Conservation (phyloP, 2,329 filamentous ascomycete genomes). For the Periglandula ipomoeae region DNA sequence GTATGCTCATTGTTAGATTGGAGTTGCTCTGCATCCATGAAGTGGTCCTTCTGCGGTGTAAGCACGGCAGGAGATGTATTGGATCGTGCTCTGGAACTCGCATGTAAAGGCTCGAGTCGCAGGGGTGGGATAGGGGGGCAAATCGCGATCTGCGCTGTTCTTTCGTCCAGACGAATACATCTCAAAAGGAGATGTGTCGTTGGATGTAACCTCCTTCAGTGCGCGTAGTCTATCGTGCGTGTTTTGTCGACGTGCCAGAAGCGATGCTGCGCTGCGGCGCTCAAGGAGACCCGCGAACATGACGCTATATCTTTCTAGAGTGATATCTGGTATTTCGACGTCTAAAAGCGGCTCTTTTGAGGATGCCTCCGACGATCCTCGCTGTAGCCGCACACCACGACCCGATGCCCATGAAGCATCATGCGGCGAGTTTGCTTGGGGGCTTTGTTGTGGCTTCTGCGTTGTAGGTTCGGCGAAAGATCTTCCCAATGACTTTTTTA, state of each 20-base stretch:
- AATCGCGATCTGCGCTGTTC: background rate
- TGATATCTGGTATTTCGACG: slow-evolving; percentile 70
- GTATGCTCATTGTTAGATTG: background rate
- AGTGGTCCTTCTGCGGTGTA: slow-evolving; percentile 31
- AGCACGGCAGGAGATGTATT: slow-evolving; percentile 45
- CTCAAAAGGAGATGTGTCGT: slow-evolving; percentile 9
- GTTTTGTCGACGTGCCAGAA: slow-evolving; percentile 50
- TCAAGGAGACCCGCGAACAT: slow-evolving; percentile 79
- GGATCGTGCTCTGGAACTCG: slow-evolving; percentile 36
- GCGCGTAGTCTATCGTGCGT: slow-evolving; percentile 42
- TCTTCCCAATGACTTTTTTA: background rate
- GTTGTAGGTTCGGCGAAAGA: slow-evolving; percentile 1
- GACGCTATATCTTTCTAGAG: slow-evolving; percentile 83
- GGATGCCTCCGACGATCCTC: background rate
- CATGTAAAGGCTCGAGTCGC: slow-evolving; percentile 7
- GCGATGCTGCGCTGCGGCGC: slow-evolving; percentile 22
- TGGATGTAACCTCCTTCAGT: background rate
- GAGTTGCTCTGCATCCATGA: slow-evolving; percentile 15
- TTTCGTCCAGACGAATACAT: slow-evolving; percentile 14
- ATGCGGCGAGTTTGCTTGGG: background rate
- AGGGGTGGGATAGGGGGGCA: slow-evolving; percentile 36
- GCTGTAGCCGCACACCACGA: background rate
- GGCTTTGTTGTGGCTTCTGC: background rate
- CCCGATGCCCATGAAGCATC: background rate
- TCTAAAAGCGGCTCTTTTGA: slow-evolving; percentile 42